These are phyloP conservation scores for Skeletonema menzelii DNA, from an alignment of 108 stramenopile genomes.

Conservation along the genomic window DNA sequence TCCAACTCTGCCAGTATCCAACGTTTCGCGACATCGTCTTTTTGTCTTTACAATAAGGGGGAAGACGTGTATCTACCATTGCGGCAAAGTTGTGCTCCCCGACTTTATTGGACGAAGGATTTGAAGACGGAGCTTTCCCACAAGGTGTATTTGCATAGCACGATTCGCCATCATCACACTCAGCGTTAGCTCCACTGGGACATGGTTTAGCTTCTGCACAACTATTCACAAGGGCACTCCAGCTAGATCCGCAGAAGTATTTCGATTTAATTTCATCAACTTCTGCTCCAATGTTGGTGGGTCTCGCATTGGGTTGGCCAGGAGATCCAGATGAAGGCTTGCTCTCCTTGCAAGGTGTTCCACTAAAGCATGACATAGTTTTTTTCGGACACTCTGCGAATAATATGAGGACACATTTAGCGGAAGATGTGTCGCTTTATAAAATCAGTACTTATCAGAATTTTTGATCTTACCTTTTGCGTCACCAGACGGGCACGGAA, in stretches of 20 bases:
- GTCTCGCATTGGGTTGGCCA: neutral
- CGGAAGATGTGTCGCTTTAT: neutral
- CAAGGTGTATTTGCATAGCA: slow-evolving; percentile 48
- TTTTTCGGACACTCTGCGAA: slow-evolving; percentile 31
- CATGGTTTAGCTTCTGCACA: slow-evolving; percentile 42
- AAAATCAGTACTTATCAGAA: neutral
- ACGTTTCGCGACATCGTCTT: slow-evolving; percentile 40
- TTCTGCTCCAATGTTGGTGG: neutral
- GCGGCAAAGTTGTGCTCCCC: slow-evolving; percentile 29
- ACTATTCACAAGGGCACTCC: slow-evolving; percentile 24
- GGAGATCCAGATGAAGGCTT: slow-evolving; percentile 4
- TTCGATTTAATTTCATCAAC: slow-evolving; percentile 29
- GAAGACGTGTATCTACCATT: slow-evolving; percentile 24
- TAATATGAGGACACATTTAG: neutral
- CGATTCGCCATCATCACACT: slow-evolving; percentile 24
- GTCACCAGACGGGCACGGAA: slow-evolving; percentile 39
- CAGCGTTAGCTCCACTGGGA: slow-evolving; percentile 40
- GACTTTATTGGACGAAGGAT: slow-evolving; percentile 3
- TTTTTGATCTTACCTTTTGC: slow-evolving; percentile 11
- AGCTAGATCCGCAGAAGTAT: slow-evolving; percentile 41
- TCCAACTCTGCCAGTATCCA: slow-evolving; percentile 51
- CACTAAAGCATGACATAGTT: slow-evolving; percentile 35
- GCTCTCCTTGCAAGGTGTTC: slow-evolving; percentile 18
- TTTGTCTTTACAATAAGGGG: slow-evolving; percentile 23
- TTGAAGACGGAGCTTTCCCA: slow-evolving; percentile 29